Percentiles rank a stretch among this genome's conserved stretches.
These are phyloP conservation scores for Globisporangium cystogenes DNA, from an alignment of 352 stramenopile species.

Conservation along the genomic window DNA sequence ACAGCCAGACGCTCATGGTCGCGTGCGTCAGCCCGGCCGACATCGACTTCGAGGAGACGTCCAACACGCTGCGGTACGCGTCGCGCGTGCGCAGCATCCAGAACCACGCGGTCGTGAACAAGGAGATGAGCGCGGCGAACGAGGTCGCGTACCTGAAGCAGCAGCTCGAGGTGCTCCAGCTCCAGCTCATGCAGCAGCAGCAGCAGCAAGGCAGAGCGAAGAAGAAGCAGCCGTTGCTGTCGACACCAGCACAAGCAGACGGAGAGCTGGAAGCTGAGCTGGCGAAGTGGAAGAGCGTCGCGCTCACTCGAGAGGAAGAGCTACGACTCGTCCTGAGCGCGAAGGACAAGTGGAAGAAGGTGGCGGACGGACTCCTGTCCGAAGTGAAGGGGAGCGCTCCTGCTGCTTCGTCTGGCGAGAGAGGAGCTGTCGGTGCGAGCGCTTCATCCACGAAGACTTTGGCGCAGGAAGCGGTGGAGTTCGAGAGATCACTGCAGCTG, in stretches of 20 bases:
- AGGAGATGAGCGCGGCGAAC: constrained; percentile 90
- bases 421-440: neutral
- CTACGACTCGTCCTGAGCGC: constrained; percentile 34
- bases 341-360: constrained; percentile 67
- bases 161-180: constrained; percentile 57
- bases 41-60: constrained; percentile 91
- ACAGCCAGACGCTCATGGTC: constrained; percentile 92
- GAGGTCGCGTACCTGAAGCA: constrained; percentile 56
- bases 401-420: neutral
- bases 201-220: neutral
- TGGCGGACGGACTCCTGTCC: constrained; percentile 32
- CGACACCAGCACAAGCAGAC: neutral
- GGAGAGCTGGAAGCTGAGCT: constrained; percentile 12
- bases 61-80: constrained; percentile 94
- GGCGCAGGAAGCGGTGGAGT: constrained; percentile 29
- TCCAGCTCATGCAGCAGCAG: constrained; percentile 45
- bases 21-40: constrained; percentile 76
- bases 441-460: constrained; percentile 12
- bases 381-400: neutral
- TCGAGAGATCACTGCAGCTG: constrained; percentile 23
- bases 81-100: constrained; percentile 98
- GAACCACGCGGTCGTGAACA: constrained; percentile 96
- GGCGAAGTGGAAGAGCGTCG: constrained; percentile 24
- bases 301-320: constrained; percentile 29
- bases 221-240: too few relatives aligned